Evolutionary conservation across 2,329 filamentous ascomycete genomes (phyloP), one percentile per base, ranked within the genome.

Genomic region (Colletotrichum costaricense): DNA sequence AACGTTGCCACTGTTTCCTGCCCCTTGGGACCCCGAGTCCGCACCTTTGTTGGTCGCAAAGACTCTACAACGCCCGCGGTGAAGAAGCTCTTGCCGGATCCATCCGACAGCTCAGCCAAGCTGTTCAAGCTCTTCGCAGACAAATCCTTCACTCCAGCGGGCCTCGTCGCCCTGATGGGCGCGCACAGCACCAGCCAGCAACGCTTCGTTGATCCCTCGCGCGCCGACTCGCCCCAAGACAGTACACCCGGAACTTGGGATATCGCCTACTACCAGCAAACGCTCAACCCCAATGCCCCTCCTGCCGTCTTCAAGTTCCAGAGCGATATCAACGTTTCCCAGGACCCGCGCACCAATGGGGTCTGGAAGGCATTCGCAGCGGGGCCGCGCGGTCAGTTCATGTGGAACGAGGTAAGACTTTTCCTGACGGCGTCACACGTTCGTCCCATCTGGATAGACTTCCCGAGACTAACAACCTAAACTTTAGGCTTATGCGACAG

Each of bases 191-290:
- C 86, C 4, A 86, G 86, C 4, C 85, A 85, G 75, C 87, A 90
- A 77, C 82, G 83, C 73, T 83, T 84, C 56, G 82, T 85, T 74
- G 83, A 88, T 72, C 59, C 77, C 0, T 70, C 76, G 5, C 81
- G 85, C 54, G 81, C 82, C 3, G 84, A 83, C 19, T 82, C 84
- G 19, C 84, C 88, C 0, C 86, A 89, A 73, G 88, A 90, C 73
- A 84, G 82, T 57, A 89, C 87, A 0, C 86, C 86, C 0, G 86
- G 86, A 19, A 81, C 87, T 1, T 90, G 88, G 88, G 88, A 90
- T 66, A 84, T 86, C 1, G 79, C 84, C 7, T 90, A 86, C 77
- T 90, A 88, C 78, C 79, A 82, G 70, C 78, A 86, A 77, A 85
- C 82, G 2, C 75, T 84, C 11, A 76, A 77, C 26, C 52, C 68